These are phyloP conservation scores for Xerocomellus chrysenteron DNA, from an alignment of 768 basidiomycete genomes.

Conservation along the genomic window DNA sequence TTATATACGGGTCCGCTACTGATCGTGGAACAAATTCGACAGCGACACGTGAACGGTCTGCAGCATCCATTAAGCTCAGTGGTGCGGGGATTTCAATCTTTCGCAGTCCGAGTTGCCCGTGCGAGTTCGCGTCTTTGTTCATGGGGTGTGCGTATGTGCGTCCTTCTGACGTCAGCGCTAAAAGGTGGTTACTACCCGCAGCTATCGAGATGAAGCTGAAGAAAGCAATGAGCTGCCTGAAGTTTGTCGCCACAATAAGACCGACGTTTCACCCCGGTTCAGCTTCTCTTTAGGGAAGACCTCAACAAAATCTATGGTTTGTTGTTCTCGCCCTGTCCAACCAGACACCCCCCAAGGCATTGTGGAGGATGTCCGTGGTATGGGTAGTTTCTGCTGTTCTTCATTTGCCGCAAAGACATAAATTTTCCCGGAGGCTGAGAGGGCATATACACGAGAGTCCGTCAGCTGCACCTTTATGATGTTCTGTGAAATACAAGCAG, in stretches of 20 bases:
- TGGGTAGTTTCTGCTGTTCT: conserved; percentile 44
- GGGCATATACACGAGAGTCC: conserved; percentile 65
- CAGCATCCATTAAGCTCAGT: conserved; percentile 14
- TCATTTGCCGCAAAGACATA: conserved; percentile 63
- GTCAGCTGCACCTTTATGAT: conserved; percentile 64
- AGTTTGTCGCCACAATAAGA: background rate
- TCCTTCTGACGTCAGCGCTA: conserved; percentile 69
- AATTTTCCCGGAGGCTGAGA: conserved; percentile 74
- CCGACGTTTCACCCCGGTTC: conserved; percentile 65
- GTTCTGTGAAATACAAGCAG: conserved; percentile 44
- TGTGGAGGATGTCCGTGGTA: conserved; percentile 42
- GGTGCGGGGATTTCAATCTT: conserved; percentile 50
- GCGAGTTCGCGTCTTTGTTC: conserved; percentile 69
- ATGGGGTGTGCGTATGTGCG: conserved; percentile 80
- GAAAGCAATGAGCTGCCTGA: conserved; percentile 7
- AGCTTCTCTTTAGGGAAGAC: conserved; percentile 57
- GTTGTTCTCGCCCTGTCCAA: conserved; percentile 54
- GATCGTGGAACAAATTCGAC: conserved; percentile 61
- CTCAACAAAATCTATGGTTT: conserved; percentile 56
- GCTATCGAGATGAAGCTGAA: conserved; percentile 70
- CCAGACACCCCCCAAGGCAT: conserved; percentile 60
- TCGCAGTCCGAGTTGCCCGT: conserved; percentile 82
- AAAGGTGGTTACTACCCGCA: conserved; percentile 68
- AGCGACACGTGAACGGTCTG: conserved; percentile 35
- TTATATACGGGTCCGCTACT: conserved; percentile 49